Evolutionary conservation across 208 protist genomes (phyloP), one percentile per base, ranked within the genome.

Genomic region (Leishmania amazonensis): DNA sequence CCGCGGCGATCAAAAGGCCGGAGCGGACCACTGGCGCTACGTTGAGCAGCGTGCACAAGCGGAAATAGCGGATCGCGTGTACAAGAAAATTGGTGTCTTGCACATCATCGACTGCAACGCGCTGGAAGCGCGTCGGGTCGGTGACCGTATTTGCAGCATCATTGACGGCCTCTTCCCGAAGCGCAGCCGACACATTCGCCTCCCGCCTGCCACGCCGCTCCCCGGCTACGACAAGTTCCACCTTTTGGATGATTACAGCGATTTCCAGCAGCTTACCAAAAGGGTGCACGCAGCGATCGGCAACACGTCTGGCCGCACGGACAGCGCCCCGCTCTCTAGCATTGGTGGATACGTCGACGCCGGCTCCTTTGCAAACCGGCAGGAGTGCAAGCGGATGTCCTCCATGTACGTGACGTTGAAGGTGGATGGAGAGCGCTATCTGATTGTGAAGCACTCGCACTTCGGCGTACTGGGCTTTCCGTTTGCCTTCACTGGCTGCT

Each of bases 391-490:
- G 64, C 64, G 83, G 45, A 83, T 95, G 76, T 80, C 78, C 0
- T 81, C 86, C 40, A 89, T 93, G 78, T 87, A 89, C 70, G 95
- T 96, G 42, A 98, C 95, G 0, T 80, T 93, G 4, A 98, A 98
- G 79, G 89, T 90, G 24, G 95, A 98, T 81, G 95, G 95, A 0
- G 71, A 91, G 78, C 91, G 95, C 17, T 92, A 92, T 58, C 78
- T 98, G 11, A 72, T 98, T 17, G 91, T 96, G 13, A 89, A 92
- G 80, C 93, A 98, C 83, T 81, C 83, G 19, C 75, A 85, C 47
- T 91, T 89, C 40, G 93, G 93, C 31, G 93, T 90, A 60, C 85
- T 98, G 49, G 93, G 91, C 40, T 93, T 98, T 71, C 95, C 95
- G 7, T 85, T 87, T 11, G 68, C 76, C 28, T 98, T 96, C 87